A percentile compares a stretch with the other conserved stretches of the same genome.
phyloP scores from a whole-genome alignment of 192 early-diverging fungal genomes.

The Geranomyces variabilis region DNA sequence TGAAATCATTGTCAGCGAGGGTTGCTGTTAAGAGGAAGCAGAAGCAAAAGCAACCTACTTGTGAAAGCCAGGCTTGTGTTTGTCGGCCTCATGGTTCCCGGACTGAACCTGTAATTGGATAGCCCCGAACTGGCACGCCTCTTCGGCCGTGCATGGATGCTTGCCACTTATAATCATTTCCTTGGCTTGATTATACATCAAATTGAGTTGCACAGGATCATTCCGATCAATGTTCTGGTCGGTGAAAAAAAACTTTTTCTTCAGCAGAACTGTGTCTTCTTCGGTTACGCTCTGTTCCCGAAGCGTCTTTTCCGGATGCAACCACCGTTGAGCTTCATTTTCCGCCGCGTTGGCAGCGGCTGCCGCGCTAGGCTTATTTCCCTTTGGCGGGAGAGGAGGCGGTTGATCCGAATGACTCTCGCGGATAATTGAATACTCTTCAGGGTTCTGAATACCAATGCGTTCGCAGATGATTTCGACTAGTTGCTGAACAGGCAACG shows the following conservation, averaged over 20 bases:
- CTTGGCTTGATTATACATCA: constrained; percentile 58
- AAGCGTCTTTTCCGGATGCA: constrained; percentile 57
- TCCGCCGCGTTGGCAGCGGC: neutral
- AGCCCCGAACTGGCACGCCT: constrained; percentile 59
- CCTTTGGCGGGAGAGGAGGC: constrained; percentile 6
- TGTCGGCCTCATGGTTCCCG: constrained; percentile 62
- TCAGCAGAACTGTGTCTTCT: constrained; percentile 51
- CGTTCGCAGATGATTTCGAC: constrained; percentile 57
- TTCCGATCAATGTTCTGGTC: constrained; percentile 63
- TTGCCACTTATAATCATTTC: constrained; percentile 58
- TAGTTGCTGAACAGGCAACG: constrained; percentile 40
- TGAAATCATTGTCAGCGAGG: too few species aligned
- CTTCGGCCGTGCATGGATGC: constrained; percentile 59
- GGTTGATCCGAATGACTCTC: constrained; percentile 15
- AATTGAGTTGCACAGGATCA: constrained; percentile 63
- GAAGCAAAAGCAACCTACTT: constrained; percentile 41
- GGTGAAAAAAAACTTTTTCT: constrained; percentile 68
- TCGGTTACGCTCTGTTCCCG: constrained; percentile 59
- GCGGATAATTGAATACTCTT: constrained; percentile 61
- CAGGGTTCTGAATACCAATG: constrained; percentile 59
- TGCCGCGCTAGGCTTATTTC: neutral
- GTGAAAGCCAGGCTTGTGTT: constrained; percentile 51
- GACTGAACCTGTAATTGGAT: constrained; percentile 58
- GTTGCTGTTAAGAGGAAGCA: too few species aligned
- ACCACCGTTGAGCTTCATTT: constrained; percentile 42